Conservation (phyloP, 176 grass and related monocot genomes). For the Juncus inflexus region DNA sequence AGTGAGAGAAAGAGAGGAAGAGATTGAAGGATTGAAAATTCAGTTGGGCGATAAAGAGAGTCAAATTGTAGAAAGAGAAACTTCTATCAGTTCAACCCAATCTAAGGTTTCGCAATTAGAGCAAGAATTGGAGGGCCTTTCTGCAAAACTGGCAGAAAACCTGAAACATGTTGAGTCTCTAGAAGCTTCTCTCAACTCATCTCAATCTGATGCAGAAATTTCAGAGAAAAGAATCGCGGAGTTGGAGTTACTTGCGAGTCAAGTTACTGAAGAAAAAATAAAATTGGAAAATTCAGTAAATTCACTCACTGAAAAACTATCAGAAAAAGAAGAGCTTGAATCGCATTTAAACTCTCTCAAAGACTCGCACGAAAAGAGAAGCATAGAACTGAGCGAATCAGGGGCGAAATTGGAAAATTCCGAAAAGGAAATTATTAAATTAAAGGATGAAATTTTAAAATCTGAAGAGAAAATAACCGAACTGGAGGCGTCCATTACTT, state of each 20-base stretch:
- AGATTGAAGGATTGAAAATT: slow-evolving; percentile 21
- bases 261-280: slow-evolving; percentile 55
- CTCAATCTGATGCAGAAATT: slow-evolving; percentile 28
- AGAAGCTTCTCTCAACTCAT: not conserved
- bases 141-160: slow-evolving; percentile 13
- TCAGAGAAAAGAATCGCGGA: slow-evolving; percentile 51
- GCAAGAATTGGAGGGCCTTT: slow-evolving; percentile 23
- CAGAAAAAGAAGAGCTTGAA: slow-evolving; percentile 65
- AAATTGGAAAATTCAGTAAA: slow-evolving; percentile 38
- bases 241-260: slow-evolving; percentile 42
- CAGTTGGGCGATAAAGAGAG: slow-evolving; percentile 8
- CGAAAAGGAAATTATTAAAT: slow-evolving; percentile 39
- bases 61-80: slow-evolving; percentile 3
- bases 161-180: not conserved
- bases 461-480: slow-evolving; percentile 34
- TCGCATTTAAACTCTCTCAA: slow-evolving; percentile 52
- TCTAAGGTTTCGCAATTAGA: slow-evolving; percentile 21
- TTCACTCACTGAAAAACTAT: slow-evolving; percentile 58
- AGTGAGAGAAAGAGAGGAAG: slow-evolving; percentile 15
- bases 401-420: slow-evolving; percentile 56
- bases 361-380: slow-evolving; percentile 50
- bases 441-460: slow-evolving; percentile 31
- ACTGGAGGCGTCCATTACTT: slow-evolving; percentile 31
- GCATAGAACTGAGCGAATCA: slow-evolving; percentile 45
- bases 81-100: slow-evolving; percentile 17